A percentile compares a stretch with the other conserved stretches of the same genome.
Evolutionary conservation across 2,329 filamentous ascomycete genomes (phyloP).

Genomic region (Blastomyces parvus): DNA sequence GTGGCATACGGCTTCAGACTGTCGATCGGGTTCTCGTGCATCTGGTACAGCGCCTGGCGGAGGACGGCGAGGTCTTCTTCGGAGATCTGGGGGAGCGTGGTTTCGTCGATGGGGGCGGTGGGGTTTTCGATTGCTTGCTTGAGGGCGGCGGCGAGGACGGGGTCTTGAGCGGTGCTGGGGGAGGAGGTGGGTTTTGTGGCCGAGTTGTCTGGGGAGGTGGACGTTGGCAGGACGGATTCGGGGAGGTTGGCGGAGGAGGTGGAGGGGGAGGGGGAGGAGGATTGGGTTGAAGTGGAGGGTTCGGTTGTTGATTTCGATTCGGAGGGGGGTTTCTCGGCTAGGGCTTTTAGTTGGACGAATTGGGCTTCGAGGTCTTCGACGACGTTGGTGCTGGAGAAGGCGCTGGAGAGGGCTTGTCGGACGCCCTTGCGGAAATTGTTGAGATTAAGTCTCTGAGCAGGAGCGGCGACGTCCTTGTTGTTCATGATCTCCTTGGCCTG

Average conservation of each 20-base stretch:
- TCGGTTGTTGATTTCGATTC: background rate
- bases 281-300: background rate
- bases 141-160: conserved; percentile 21
- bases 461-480: conserved; percentile 43
- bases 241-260: background rate
- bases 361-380: conserved; percentile 45
- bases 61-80: conserved; percentile 40
- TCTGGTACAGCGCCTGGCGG: conserved; percentile 50
- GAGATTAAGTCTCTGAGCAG: conserved; percentile 65
- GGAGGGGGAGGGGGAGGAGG: background rate
- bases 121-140: conserved; percentile 24
- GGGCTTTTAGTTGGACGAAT: conserved; percentile 43
- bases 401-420: conserved; percentile 52
- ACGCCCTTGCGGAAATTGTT: conserved; percentile 61
- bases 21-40: conserved; percentile 69
- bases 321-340: conserved; percentile 11
- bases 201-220: background rate
- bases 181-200: background rate
- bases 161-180: background rate
- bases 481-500: conserved; percentile 54
- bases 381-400: conserved; percentile 36
- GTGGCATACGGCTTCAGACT: conserved; percentile 73
- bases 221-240: conserved; percentile 5
- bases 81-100: conserved; percentile 39
- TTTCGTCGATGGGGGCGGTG: conserved; percentile 28